phyloP scores from a whole-genome alignment of 306 rosid species.

The Astragalus glycyphyllos region DNA sequence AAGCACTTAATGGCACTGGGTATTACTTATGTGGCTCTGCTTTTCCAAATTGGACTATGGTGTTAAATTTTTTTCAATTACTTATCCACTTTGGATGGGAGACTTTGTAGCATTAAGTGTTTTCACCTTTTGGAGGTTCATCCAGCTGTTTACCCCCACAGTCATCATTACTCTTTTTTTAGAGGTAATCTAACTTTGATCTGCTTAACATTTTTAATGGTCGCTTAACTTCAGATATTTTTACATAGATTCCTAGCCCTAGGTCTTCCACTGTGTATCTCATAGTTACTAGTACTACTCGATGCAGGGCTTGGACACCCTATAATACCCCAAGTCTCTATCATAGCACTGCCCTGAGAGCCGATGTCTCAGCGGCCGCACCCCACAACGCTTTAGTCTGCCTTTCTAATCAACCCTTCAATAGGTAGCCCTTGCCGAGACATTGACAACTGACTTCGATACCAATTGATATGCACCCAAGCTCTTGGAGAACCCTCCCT shows the following conservation, averaged over 20 bases:
- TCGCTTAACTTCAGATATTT: constrained; percentile 15
- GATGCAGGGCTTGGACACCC: too few relatives aligned
- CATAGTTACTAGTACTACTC: too few relatives aligned
- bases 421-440: too few relatives aligned
- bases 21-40: constrained; percentile 38
- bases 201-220: constrained; percentile 33
- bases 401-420: too few relatives aligned
- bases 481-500: too few relatives aligned
- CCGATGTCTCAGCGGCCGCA: too few relatives aligned
- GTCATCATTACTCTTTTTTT: constrained; percentile 47
- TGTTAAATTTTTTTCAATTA: constrained; percentile 41
- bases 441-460: too few relatives aligned
- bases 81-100: constrained; percentile 50
- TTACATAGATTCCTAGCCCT: constrained; percentile 21
- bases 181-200: constrained; percentile 58
- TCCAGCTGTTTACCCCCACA: constrained; percentile 49
- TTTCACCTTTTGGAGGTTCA: constrained; percentile 54
- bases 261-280: too few relatives aligned
- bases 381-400: too few relatives aligned
- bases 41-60: constrained; percentile 48
- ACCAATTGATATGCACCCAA: too few relatives aligned
- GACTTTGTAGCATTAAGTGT: constrained; percentile 51
- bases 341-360: too few relatives aligned
- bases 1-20: constrained; percentile 40
- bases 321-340: too few relatives aligned